Evolutionary conservation across 768 basidiomycete species (phyloP).

Genomic region (Sporobolomyces phaffii): DNA sequence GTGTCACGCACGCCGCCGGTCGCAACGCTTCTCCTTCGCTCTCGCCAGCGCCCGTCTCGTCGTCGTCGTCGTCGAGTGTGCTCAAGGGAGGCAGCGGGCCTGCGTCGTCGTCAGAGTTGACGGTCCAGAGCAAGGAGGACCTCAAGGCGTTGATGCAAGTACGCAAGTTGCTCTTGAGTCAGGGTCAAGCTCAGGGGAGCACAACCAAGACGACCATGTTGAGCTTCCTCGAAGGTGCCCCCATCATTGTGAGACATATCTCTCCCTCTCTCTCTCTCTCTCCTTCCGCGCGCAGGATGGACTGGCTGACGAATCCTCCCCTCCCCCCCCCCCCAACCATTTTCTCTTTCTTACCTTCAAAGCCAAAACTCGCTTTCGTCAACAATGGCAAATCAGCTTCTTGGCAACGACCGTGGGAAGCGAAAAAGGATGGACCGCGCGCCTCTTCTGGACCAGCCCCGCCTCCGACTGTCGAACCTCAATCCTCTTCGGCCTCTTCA

Average conservation of each 20-base stretch:
- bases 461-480: background rate
- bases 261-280: background rate
- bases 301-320: too few species aligned
- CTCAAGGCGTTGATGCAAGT: slow-evolving; percentile 35
- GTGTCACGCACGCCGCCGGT: too few species aligned
- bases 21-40: background rate
- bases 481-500: background rate
- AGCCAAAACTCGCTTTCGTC: slow-evolving; percentile 24
- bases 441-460: background rate
- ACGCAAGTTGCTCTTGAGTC: slow-evolving; percentile 21
- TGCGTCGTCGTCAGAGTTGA: slow-evolving; percentile 5
- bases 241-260: slow-evolving; percentile 20
- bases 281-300: background rate
- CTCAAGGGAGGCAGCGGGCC: too few species aligned
- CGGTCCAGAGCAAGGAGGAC: slow-evolving; percentile 37
- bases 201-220: slow-evolving; percentile 14
- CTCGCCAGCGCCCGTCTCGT: too few species aligned
- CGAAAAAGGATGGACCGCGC: background rate
- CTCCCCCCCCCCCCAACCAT: background rate
- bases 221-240: slow-evolving; percentile 31
- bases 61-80: too few species aligned
- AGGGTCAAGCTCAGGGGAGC: background rate
- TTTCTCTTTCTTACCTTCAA: too few species aligned
- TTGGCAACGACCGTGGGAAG: slow-evolving; percentile 30
- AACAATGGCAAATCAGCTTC: background rate